Base-by-base conservation (phyloP, 148 eudicot species). In the Gaultheria prostrata region DNA sequence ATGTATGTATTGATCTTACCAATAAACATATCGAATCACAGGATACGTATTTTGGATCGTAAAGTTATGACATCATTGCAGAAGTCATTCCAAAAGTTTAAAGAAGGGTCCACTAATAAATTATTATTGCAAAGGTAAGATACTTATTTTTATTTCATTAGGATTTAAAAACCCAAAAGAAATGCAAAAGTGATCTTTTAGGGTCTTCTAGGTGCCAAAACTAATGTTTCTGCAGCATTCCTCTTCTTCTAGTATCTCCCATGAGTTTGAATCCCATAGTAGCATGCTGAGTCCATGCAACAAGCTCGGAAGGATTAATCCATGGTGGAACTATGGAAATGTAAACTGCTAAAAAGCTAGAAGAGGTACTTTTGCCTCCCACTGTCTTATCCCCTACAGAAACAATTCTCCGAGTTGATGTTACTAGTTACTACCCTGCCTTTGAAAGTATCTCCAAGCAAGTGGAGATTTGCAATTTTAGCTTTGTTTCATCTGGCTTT, bases 151-250 rank as follows among this genome's bases (percentile, higher is more conserved):
- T 53, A 30, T 14, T 26, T 26, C 14, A 8, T 26, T 26, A 65
- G 33, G 10, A 11, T 4, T 6, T n/a, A 24, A 65, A 65, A 65
- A 63, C 10, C 2, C 13, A 59, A n/a, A 63, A 9, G 6, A 63
- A 65, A 6, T 65, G 33, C 33, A 26, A 65, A 65, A 32, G 71
- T 11, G 17, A 65, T 21, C 8, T 39, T 14, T 61, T 43, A 10
- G 33, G 56, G 33, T 45, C 74, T 46, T 63, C 63, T n/a, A 79
- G 81, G 71, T 6, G 50, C 82, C 24, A n/a, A 79, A 79, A 79
- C 17, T 21, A 80, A 35, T 6, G 50, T 57, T 33, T 21, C 13
- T 80, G 32, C 26, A 43, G 53, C 43, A 61, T 24, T 59, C 24
- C 39, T 80, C 35, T 39, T 80, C 35, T 39, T 24, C 54, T 24